phyloP scores from a whole-genome alignment of 179 eudicot genomes.

The Nepenthes alata region DNA sequence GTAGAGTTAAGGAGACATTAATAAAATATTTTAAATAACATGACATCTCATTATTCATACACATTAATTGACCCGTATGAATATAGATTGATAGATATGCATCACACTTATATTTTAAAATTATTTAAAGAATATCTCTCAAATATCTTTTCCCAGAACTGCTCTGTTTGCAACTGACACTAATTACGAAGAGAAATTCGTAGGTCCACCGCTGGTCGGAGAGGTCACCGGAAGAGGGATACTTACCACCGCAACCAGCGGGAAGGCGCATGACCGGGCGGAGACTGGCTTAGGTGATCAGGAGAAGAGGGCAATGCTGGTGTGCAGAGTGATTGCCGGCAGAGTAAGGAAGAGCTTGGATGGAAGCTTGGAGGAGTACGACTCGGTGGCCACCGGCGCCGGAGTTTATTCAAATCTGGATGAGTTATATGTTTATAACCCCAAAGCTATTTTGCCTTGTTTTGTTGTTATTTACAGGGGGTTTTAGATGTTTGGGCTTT shows the following conservation, averaged over 20 bases:
- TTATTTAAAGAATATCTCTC: too few species aligned
- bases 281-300: conserved; percentile 17
- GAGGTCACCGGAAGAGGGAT: conserved; percentile 35
- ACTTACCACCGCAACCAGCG: conserved; percentile 84
- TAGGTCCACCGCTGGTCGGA: background rate
- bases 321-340: conserved; percentile 86
- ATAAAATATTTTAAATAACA: too few species aligned
- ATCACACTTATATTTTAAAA: too few species aligned
- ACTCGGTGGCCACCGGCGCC: conserved; percentile 50
- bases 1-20: too few species aligned
- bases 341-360: conserved; percentile 51
- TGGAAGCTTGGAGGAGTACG: conserved; percentile 32
- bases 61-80: too few species aligned
- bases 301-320: conserved; percentile 74
- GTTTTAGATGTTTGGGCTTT: conserved; percentile 26
- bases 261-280: conserved; percentile 63
- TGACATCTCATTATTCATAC: too few species aligned
- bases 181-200: background rate
- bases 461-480: conserved; percentile 81
- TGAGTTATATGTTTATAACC: conserved; percentile 74
- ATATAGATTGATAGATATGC: too few species aligned
- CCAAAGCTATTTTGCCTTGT: conserved; percentile 90
- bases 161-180: too few species aligned
- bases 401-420: conserved; percentile 76
- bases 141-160: too few species aligned